Evolutionary conservation across 305 asterid species (phyloP).

Genomic region (Stenogyne calaminthoides): DNA sequence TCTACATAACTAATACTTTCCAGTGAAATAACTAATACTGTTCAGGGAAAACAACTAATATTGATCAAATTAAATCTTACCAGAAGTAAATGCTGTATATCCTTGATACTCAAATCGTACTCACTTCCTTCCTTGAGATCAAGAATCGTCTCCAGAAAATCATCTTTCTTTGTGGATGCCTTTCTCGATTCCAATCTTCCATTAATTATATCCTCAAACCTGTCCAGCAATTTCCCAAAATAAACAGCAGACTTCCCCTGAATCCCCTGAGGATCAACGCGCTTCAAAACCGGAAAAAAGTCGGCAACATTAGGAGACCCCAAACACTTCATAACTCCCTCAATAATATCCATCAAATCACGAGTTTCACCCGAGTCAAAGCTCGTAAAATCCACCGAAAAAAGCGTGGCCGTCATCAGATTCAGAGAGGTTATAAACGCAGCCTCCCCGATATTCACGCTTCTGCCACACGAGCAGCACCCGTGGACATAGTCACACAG

Average conservation of each 20-base stretch:
- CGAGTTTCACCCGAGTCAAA: conserved; percentile 30
- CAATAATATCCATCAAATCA: conserved; percentile 33
- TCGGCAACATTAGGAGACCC: conserved; percentile 42
- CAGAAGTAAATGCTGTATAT: conserved; percentile 28
- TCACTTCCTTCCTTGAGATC: conserved; percentile 28
- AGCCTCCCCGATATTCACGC: conserved; percentile 35
- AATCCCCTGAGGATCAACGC: conserved; percentile 48
- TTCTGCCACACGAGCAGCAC: conserved; percentile 24
- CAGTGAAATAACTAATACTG: no score
- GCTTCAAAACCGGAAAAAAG: conserved; percentile 37
- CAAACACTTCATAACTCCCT: conserved; percentile 21
- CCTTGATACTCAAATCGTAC: conserved; percentile 26
- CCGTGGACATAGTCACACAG: conserved; percentile 26
- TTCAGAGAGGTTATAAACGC: conserved; percentile 35
- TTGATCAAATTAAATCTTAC: conserved; percentile 8
- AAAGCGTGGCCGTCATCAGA: conserved; percentile 35
- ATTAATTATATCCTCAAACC: conserved; percentile 34
- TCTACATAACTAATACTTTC: no score
- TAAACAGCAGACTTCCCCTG: conserved; percentile 30
- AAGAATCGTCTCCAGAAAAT: conserved; percentile 45
- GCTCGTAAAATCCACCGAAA: conserved; percentile 34
- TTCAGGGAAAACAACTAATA: no score
- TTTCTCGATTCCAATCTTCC: conserved; percentile 34
- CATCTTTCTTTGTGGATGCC: neutral
- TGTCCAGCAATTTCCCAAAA: conserved; percentile 31